phyloP scores from a whole-genome alignment of 352 stramenopile genomes.

The Phytophthora agathidicida region DNA sequence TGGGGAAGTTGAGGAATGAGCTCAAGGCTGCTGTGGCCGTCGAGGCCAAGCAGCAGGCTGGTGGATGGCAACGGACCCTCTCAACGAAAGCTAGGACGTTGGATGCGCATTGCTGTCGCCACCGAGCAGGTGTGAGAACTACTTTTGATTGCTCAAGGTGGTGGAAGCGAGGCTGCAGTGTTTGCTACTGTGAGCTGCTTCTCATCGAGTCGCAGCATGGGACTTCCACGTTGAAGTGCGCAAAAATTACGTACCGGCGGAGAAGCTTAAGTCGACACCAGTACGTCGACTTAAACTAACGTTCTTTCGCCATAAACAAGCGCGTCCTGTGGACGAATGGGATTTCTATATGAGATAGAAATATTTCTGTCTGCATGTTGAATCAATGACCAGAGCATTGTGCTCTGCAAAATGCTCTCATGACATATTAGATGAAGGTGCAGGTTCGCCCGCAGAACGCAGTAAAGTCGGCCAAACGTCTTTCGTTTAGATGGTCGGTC shows the following conservation, averaged over 20 bases:
- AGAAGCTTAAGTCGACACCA: neutral
- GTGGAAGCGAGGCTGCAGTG: constrained; percentile 2
- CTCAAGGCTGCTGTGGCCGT: neutral
- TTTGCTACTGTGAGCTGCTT: neutral
- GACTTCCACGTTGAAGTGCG: constrained; percentile 12
- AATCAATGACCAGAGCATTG: too few relatives aligned
- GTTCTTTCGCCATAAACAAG: too few relatives aligned
- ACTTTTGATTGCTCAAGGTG: constrained; percentile 4
- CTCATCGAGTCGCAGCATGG: neutral
- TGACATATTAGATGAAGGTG: too few relatives aligned
- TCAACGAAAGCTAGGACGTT: too few relatives aligned
- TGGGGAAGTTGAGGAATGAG: constrained; percentile 36
- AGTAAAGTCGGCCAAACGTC: too few relatives aligned
- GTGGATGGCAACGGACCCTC: too few relatives aligned
- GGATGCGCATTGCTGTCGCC: neutral
- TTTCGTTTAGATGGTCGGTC: too few relatives aligned
- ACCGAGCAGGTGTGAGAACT: neutral
- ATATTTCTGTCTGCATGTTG: too few relatives aligned
- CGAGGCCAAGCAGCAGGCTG: neutral
- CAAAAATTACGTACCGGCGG: constrained; percentile 6
- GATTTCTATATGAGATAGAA: too few relatives aligned
- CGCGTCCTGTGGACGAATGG: too few relatives aligned
- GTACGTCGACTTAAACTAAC: neutral
- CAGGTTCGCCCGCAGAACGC: too few relatives aligned
- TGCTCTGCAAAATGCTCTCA: too few relatives aligned